Evolutionary conservation across 1,139 yeast species (phyloP), one percentile per base, ranked within the genome.

Genomic region (Scheffersomyces titani): DNA sequence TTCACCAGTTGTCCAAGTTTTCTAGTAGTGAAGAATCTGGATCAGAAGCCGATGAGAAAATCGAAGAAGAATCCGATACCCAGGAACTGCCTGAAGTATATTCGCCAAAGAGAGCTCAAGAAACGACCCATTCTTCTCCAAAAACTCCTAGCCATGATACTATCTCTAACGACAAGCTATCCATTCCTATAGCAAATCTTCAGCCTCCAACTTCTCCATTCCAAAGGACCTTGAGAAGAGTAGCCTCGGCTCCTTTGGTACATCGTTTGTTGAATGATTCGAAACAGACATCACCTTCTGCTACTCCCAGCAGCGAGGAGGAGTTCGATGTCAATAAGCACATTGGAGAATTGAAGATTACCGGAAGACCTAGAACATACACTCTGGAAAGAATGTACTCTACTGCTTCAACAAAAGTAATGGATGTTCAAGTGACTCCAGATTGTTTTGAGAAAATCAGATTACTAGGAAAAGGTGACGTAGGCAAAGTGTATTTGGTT

Each of bases 381-480:
- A 78, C 83, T 18, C 85, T 81, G 55, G 84, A 86, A 54, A 77
- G 96, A 59, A 85, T 89, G 61, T 90, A 90, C 68, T 85, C 92
- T 16, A 82, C 85, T 58, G 83, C 86, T 52, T 87, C 97, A 19
- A 89, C 89, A 51, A 89, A 88, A 63, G 81, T 91, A 24, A 78
- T 88, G 61, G 87, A 86, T 61, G 96, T 88, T 6, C 91, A 89
- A 67, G 99, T 96, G 11, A 85, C 89, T 3, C 97, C 97, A 1
- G 82, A 85, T 54, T 89, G 94, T 47, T 96, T 96, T 72, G 97
- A 93, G 63, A 94, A 92, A 70, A 85, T 96, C 57, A 85, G 92
- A 62, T 75, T 94, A 40, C 77, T 96, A 55, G 99, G 99, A 4
- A 92, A 92, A 69, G 99, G 99, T 54, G 99, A 96, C 67, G 99